phyloP scores from a whole-genome alignment of 768 basidiomycete species.

The Tricholomella constricta region DNA sequence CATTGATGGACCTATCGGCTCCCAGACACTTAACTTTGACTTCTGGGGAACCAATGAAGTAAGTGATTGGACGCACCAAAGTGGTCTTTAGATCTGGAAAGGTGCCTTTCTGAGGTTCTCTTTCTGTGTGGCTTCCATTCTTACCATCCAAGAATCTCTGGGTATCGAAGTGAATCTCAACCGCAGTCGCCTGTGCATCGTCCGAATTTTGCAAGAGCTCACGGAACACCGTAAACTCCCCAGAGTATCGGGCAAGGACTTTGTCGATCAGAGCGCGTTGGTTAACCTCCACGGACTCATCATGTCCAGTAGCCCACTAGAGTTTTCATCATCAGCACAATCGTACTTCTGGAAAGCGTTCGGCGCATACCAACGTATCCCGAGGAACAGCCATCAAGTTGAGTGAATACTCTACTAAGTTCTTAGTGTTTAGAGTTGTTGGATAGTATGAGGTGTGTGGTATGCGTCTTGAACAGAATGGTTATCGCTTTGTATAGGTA shows the following conservation, averaged over 20 bases:
- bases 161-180: constrained; percentile 82
- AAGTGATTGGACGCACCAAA: constrained; percentile 41
- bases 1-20: constrained; percentile 68
- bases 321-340: not conserved
- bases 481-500: not conserved
- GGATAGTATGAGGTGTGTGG: not conserved
- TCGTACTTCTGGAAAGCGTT: not conserved
- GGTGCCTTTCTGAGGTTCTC: constrained; percentile 10
- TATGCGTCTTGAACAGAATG: not conserved
- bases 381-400: constrained; percentile 23
- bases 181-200: constrained; percentile 76
- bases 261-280: constrained; percentile 97
- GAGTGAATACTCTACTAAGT: not conserved
- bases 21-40: not conserved
- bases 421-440: not conserved
- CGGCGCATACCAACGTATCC: constrained; percentile 27
- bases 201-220: constrained; percentile 97
- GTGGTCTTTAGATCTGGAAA: constrained; percentile 70
- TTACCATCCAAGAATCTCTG: constrained; percentile 43
- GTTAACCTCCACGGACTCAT: constrained; percentile 88
- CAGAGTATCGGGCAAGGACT: constrained; percentile 93
- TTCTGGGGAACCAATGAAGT: not conserved
- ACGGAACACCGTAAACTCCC: constrained; percentile 83
- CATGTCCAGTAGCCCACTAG: constrained; percentile 62
- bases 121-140: constrained; percentile 13